Base-by-base conservation (phyloP, 2,329 filamentous ascomycete species). In the Proliferodiscus dingleyae region DNA sequence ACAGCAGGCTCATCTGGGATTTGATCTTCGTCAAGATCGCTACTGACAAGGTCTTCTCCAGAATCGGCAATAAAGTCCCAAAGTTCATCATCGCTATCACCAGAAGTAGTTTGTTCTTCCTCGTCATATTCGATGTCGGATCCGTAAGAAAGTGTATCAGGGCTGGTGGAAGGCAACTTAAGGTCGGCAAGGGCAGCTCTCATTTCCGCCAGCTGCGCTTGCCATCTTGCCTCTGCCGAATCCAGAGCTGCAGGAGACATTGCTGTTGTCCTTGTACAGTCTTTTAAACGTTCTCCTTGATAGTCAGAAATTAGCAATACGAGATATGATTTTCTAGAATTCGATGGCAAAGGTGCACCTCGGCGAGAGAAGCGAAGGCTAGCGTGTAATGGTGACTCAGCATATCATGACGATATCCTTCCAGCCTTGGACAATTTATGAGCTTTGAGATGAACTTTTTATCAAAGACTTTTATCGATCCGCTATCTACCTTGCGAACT, bases 1-100 rank as follows among this genome's bases (percentile, higher is more conserved):
- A 58, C 54, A 34, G 38, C 43, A 5, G 43, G 44, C 21, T 56
- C 49, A 37, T 44, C 61, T 22, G 61, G 59, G 6, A 56, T 60
- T 34, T 48, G 57, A 18, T 68, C 69, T 33, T 74, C 68, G 38
- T 83, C 77, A 23, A 80, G 69, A 51, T 87, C 86, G 56, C 81
- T 84, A 59, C 78, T 84, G 62, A 77, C 73, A 6, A 77, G 72
- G 45, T 83, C 83, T 16, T 81, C 80, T 19, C 85, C 83, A 39
- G 77, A 76, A 41, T 90, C 85, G 48, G 83, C 89, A 60, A 95
- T 88, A 47, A 94, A 81, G 63, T 96, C 90, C 91, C 91, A 96
- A 8, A 96, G 83, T 66, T 96, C 89, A 47, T 91, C 86, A 4
- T 80, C 78, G 15, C 77, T 80, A 34, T 77, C 80, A 4, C 78